phyloP scores from a whole-genome alignment of 1,139 yeast species.

The Taphrina sp. region DNA sequence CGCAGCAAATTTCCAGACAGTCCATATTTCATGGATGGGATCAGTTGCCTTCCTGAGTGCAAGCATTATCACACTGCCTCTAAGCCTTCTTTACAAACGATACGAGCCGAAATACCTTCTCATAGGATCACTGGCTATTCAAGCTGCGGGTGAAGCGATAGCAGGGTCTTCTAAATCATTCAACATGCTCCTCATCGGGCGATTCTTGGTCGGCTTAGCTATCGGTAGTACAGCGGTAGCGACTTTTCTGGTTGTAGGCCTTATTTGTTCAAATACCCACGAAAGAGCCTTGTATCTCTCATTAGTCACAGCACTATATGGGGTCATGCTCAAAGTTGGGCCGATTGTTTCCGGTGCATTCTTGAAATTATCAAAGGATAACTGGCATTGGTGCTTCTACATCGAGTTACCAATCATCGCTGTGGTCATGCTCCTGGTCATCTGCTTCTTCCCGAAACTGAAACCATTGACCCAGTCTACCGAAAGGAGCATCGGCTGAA shows the following conservation, averaged over 20 bases:
- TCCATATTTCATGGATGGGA: not conserved
- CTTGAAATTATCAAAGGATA: not conserved
- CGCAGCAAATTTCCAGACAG: not conserved
- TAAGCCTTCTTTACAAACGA: not conserved
- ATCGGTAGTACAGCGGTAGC: not conserved
- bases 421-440: not conserved
- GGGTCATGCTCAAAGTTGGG: slow-evolving; percentile 6
- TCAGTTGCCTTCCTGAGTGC: not conserved
- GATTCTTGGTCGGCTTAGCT: not conserved
- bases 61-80: not conserved
- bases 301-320: slow-evolving; percentile 3
- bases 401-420: not conserved
- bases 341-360: slow-evolving; percentile 1
- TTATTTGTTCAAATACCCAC: not conserved
- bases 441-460: not conserved
- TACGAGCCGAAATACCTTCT: slow-evolving; percentile 4
- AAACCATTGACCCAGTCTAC: too few species aligned
- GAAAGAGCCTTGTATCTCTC: not conserved
- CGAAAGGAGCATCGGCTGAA: too few species aligned
- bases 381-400: slow-evolving; percentile 3
- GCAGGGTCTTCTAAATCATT: not conserved
- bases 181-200: not conserved
- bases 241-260: not conserved
- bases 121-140: not conserved
- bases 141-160: not conserved